Conservation (phyloP, 169 alveolate genomes). For the Cryptosporidium tyzzeri region DNA sequence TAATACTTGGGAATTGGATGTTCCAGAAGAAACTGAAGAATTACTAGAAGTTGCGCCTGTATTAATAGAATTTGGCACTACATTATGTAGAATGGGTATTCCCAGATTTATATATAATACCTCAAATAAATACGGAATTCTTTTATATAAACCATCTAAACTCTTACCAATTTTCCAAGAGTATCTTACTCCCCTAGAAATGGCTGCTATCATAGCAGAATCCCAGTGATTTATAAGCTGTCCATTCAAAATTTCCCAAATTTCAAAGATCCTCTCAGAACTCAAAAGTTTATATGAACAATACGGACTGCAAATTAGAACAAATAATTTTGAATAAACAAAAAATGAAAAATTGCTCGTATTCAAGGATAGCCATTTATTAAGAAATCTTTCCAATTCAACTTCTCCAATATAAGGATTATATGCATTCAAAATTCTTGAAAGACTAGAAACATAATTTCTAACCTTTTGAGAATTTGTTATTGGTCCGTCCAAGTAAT, state of each 20-base stretch:
- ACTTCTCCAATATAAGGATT: conserved; percentile 36
- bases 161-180: conserved; percentile 39
- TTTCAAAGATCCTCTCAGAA: conserved; percentile 55
- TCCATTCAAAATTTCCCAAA: conserved; percentile 54
- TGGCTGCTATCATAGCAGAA: conserved; percentile 31
- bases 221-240: conserved; percentile 45
- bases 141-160: background rate
- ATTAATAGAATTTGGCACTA: conserved; percentile 31
- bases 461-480: conserved; percentile 16
- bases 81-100: conserved; percentile 53
- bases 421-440: conserved; percentile 33
- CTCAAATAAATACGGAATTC: conserved; percentile 31
- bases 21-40: conserved; percentile 59
- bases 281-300: conserved; percentile 20
- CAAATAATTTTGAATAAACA: conserved; percentile 43
- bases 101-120: conserved; percentile 51
- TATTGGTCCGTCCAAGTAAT: conserved; percentile 20
- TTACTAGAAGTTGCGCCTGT: conserved; percentile 63
- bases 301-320: conserved; percentile 11
- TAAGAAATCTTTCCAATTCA: conserved; percentile 10
- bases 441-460: conserved; percentile 28
- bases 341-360: conserved; percentile 43
- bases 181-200: conserved; percentile 68
- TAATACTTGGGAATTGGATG: background rate
- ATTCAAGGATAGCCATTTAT: conserved; percentile 36